Evolutionary conservation across 768 basidiomycete genomes (phyloP).

Genomic region (Amanita phalloides): DNA sequence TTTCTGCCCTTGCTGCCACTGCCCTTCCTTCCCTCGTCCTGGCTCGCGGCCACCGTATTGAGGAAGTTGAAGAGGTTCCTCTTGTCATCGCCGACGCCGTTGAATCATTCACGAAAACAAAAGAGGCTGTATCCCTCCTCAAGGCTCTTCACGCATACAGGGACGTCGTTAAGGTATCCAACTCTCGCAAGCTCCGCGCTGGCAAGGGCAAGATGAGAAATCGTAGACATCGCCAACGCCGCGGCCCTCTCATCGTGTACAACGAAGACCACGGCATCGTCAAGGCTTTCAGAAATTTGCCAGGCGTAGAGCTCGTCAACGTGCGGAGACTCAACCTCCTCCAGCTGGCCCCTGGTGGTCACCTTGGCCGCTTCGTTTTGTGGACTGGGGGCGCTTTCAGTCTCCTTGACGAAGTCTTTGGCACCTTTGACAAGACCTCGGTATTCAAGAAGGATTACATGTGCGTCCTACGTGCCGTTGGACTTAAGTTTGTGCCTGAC

Average conservation of each 20-base stretch:
- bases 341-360: conserved; percentile 98
- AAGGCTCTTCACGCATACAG: conserved; percentile 82
- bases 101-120: conserved; percentile 93
- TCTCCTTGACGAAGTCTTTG: conserved; percentile 90
- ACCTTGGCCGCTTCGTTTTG: conserved; percentile 97
- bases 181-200: conserved; percentile 92
- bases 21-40: conserved; percentile 97
- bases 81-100: conserved; percentile 72
- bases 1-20: conserved; percentile 95
- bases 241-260: conserved; percentile 95
- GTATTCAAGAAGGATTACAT: conserved; percentile 82
- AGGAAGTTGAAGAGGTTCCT: conserved; percentile 93
- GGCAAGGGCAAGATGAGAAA: conserved; percentile 97
- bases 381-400: conserved; percentile 96
- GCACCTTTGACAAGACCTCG: conserved; percentile 86
- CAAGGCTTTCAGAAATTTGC: conserved; percentile 97
- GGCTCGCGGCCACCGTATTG: conserved; percentile 97
- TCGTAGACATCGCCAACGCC: conserved; percentile 92
- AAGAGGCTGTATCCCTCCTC: conserved; percentile 90
- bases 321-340: conserved; percentile 93
- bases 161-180: conserved; percentile 95
- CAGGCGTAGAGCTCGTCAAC: conserved; percentile 95
- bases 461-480: conserved; percentile 27
- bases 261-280: conserved; percentile 96
- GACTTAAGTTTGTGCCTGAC: background rate